Conservation (phyloP, 192 early-diverging fungal species). For the Coemansia sp. region DNA sequence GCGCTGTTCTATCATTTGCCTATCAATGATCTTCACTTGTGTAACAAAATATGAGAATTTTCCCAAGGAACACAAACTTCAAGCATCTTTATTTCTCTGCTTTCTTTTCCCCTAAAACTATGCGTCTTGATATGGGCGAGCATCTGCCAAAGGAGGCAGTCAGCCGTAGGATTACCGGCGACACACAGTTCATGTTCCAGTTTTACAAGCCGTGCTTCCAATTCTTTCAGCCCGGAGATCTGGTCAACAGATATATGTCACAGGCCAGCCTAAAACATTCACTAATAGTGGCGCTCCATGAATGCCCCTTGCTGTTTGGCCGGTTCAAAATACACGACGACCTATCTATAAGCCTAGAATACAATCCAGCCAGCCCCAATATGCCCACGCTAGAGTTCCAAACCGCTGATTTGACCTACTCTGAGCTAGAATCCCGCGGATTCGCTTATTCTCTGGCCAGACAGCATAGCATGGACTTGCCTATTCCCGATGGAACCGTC, state of each 20-base stretch:
- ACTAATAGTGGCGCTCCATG: slow-evolving; percentile 18
- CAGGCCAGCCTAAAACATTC: slow-evolving; percentile 6
- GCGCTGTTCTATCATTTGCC: too few species aligned
- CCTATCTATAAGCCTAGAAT: slow-evolving; percentile 19
- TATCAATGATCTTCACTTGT: too few species aligned
- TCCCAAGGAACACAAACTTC: too few species aligned
- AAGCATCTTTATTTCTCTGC: too few species aligned
- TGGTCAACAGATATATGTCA: slow-evolving; percentile 6
- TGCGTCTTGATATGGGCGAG: slow-evolving; percentile 20
- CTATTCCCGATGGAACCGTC: slow-evolving; percentile 32
- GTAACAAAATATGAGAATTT: too few species aligned
- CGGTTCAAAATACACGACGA: slow-evolving; percentile 21
- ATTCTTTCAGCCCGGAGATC: slow-evolving; percentile 22
- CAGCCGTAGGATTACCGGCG: slow-evolving; percentile 20
- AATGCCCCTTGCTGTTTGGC: slow-evolving; percentile 30
- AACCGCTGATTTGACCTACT: slow-evolving; percentile 1
- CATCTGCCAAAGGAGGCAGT: slow-evolving; percentile 9
- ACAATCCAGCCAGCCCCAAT: slow-evolving; percentile 17
- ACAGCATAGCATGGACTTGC: slow-evolving; percentile 16
- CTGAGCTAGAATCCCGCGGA: slow-evolving; percentile 5
- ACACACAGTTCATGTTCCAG: slow-evolving; percentile 54
- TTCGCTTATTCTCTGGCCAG: slow-evolving; percentile 30
- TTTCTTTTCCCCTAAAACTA: neutral
- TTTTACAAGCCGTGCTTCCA: slow-evolving; percentile 51
- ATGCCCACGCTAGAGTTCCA: slow-evolving; percentile 37